A percentile compares a stretch with the other conserved stretches of the same genome.
phyloP scores from a whole-genome alignment of 1,284 basidiomycete genomes.

The Hypsizygus ulmarius region DNA sequence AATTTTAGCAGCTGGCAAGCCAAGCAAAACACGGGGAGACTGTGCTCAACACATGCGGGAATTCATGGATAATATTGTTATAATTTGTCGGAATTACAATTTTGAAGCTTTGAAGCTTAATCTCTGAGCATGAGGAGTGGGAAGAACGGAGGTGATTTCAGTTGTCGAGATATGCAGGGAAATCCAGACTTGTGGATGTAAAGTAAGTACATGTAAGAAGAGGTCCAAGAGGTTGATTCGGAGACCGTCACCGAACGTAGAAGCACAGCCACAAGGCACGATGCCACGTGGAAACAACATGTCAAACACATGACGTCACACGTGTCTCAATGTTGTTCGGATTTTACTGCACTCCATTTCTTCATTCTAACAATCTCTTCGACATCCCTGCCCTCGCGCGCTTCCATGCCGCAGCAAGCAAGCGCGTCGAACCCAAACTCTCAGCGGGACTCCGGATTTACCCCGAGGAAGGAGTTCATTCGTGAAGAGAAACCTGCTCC shows the following conservation, averaged over 20 bases:
- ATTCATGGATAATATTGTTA: not conserved
- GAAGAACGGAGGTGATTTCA: no score
- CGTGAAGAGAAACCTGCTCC: slow-evolving; percentile 47
- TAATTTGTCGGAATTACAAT: no score
- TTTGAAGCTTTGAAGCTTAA: no score
- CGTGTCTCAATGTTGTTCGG: slow-evolving; percentile 10
- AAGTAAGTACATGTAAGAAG: no score
- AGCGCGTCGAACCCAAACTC: slow-evolving; percentile 20
- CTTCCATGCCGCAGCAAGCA: slow-evolving; percentile 24
- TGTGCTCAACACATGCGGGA: no score
- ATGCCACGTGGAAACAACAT: slow-evolving; percentile 22
- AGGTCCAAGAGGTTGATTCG: no score
- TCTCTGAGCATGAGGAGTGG: no score
- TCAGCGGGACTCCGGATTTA: slow-evolving; percentile 45
- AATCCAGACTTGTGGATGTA: no score
- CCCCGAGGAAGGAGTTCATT: slow-evolving; percentile 69
- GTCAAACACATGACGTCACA: slow-evolving; percentile 32
- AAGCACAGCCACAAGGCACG: slow-evolving; percentile 19
- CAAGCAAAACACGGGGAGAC: no score
- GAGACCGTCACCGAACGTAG: no score
- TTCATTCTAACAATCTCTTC: slow-evolving; percentile 1
- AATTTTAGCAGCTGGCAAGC: no score
- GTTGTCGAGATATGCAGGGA: not conserved
- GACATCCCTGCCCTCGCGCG: not conserved
- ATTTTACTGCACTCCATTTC: slow-evolving; percentile 2